These are phyloP conservation scores for Xylaria sp. DNA, from an alignment of 2,329 filamentous ascomycete genomes.

Conservation along the genomic window DNA sequence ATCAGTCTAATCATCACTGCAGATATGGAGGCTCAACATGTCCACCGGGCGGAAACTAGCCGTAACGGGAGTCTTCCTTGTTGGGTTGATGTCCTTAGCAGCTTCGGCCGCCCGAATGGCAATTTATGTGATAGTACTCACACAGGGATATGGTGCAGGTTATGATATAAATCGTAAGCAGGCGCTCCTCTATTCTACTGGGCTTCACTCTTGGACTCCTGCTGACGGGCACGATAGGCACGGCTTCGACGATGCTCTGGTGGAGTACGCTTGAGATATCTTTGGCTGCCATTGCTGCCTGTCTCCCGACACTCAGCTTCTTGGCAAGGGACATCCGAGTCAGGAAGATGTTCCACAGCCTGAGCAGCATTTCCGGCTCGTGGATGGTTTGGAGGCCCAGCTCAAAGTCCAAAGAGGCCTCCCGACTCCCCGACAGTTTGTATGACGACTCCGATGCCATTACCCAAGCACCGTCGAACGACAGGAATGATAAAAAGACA, in stretches of 20 bases:
- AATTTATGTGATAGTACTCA: background rate
- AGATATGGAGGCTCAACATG: conserved; percentile 3
- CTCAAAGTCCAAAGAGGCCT: no score
- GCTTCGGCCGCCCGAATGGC: background rate
- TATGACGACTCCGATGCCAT: no score
- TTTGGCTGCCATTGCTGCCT: background rate
- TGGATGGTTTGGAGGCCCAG: no score
- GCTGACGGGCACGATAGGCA: no score
- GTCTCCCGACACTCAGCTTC: background rate
- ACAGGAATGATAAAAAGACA: no score
- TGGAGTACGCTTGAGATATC: background rate
- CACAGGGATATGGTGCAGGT: background rate
- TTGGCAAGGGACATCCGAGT: background rate
- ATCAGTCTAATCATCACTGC: background rate
- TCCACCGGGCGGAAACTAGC: conserved; percentile 3
- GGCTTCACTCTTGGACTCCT: no score
- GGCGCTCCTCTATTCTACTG: background rate
- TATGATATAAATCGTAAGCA: background rate
- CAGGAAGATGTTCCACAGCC: background rate
- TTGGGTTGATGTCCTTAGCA: conserved; percentile 4
- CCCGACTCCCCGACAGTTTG: no score
- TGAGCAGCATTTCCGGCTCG: no score
- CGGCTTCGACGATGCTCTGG: background rate
- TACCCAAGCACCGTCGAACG: no score
- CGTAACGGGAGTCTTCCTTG: conserved; percentile 2